Evolutionary conservation across 768 basidiomycete genomes (phyloP).

Genomic region (Termitomyces sp.): DNA sequence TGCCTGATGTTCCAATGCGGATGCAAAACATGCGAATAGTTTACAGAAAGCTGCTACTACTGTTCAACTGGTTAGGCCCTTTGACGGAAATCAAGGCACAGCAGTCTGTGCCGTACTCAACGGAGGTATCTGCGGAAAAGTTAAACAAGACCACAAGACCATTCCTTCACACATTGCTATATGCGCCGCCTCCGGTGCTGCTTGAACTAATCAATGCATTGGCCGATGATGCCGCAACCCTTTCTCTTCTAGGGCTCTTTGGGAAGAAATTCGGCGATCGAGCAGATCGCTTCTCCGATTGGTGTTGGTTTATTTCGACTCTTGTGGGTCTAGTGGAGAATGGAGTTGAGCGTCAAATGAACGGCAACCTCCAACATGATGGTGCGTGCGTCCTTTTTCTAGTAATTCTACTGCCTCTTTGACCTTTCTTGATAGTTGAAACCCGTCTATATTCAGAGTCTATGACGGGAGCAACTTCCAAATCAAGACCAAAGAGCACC

Average conservation of each 20-base stretch:
- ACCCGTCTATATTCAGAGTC: constrained; percentile 70
- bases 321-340: constrained; percentile 82
- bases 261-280: constrained; percentile 59
- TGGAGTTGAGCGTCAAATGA: constrained; percentile 70
- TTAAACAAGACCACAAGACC: constrained; percentile 42
- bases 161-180: constrained; percentile 68
- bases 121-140: constrained; percentile 32
- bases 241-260: constrained; percentile 64
- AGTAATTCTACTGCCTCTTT: background rate
- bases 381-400: constrained; percentile 42
- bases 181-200: constrained; percentile 78
- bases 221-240: constrained; percentile 78
- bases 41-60: constrained; percentile 69
- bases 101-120: constrained; percentile 58
- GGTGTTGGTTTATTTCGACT: constrained; percentile 83
- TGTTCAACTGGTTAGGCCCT: constrained; percentile 84
- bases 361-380: constrained; percentile 56
- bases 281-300: constrained; percentile 73
- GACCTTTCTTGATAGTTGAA: constrained; percentile 46
- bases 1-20: background rate
- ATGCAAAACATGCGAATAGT: background rate
- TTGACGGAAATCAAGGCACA: constrained; percentile 67
- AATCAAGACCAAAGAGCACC: constrained; percentile 53
- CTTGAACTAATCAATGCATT: constrained; percentile 71
- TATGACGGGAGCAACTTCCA: constrained; percentile 62